Base-by-base conservation (phyloP, 129 eudicot genomes). In the Lactuca sativa region DNA sequence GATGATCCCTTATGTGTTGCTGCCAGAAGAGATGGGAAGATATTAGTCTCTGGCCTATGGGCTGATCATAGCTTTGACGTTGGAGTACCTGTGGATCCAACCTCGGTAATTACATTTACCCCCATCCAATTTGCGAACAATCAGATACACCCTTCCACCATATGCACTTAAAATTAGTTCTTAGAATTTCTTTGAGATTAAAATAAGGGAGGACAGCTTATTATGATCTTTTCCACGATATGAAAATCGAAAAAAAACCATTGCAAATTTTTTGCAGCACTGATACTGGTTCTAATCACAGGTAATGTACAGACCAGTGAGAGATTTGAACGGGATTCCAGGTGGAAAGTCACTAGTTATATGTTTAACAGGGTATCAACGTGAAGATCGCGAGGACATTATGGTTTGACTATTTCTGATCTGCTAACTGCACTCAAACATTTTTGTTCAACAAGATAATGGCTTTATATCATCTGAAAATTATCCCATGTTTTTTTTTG, bases 351-450 rank as follows among this genome's bases (percentile, higher is more conserved):
- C 85, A 38, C 64, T 95, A 37, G 57, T 85, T 72, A 74, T 86
- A 38, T 90, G 99, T 77, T 82, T 95, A 80, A 95, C 97, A 60
- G 99, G 99, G 66, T 95, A 90, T 67, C 89, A 69, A 53, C 82
- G 89, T 13, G 87, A 76, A 62, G 96, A 90, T 59, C 87, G 99
- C 38, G 97, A 90, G 5, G 95, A 90, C 75, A 87, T 95, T 59
- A 95, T 87, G 99, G 99, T 95, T 73, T 48, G 85, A 52, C 12
- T 40, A 32, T 14, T 38, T 64, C n/a, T 32, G 59, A 25, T 48
- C 36, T 41, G 9, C 43, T 65, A 52, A 14, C n/a, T 54, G n/a
- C 32, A 70, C 10, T 71, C 59, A 52, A 60, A 61, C 69, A 36
- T 62, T 25, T 21, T 41, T 44, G 32, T 44, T 13, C 25, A 33